Percentiles rank a stretch among this genome's conserved stretches.
Conservation (phyloP, 2,329 filamentous ascomycete genomes). For the Aureobasidium sp. region DNA sequence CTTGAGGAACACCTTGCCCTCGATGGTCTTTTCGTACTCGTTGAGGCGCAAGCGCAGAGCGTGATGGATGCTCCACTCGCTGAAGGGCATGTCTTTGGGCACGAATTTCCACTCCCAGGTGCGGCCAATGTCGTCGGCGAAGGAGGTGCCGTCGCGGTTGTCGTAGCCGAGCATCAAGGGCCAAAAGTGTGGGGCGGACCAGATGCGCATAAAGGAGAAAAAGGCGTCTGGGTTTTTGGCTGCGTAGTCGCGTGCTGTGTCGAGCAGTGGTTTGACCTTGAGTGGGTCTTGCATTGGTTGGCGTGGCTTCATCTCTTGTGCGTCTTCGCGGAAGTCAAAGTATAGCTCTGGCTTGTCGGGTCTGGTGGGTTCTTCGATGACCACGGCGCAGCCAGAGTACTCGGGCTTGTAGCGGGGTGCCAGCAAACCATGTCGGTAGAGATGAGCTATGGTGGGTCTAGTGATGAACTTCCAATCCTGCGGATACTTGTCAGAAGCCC, state of each 20-base stretch:
- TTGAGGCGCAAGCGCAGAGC: slow-evolving; percentile 27
- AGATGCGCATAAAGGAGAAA: slow-evolving; percentile 40
- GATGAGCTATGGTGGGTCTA: slow-evolving; percentile 36
- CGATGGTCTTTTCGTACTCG: slow-evolving; percentile 26
- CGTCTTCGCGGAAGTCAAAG: slow-evolving; percentile 33
- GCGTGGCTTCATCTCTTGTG: slow-evolving; percentile 21
- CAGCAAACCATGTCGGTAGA: slow-evolving; percentile 41
- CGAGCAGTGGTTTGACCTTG: slow-evolving; percentile 27
- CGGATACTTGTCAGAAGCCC: slow-evolving; percentile 19
- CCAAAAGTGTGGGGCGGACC: slow-evolving; percentile 43
- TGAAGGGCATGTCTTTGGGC: slow-evolving; percentile 39
- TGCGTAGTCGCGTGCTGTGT: slow-evolving; percentile 26
- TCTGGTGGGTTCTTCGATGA: slow-evolving; percentile 31
- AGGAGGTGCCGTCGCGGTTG: slow-evolving; percentile 30
- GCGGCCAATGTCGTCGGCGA: slow-evolving; percentile 37
- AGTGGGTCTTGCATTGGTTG: slow-evolving; percentile 28
- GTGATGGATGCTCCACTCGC: slow-evolving; percentile 39
- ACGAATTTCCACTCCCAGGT: slow-evolving; percentile 42
- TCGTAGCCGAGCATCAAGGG: slow-evolving; percentile 38
- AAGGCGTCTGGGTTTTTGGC: slow-evolving; percentile 21
- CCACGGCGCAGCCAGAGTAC: slow-evolving; percentile 32
- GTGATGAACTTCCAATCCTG: slow-evolving; percentile 20
- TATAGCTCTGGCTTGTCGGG: slow-evolving; percentile 33
- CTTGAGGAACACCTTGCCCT: slow-evolving; percentile 33
- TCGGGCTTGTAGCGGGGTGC: slow-evolving; percentile 23